Conservation (phyloP, 495 filamentous ascomycete species). For the Hyaloscypha bicolor region DNA sequence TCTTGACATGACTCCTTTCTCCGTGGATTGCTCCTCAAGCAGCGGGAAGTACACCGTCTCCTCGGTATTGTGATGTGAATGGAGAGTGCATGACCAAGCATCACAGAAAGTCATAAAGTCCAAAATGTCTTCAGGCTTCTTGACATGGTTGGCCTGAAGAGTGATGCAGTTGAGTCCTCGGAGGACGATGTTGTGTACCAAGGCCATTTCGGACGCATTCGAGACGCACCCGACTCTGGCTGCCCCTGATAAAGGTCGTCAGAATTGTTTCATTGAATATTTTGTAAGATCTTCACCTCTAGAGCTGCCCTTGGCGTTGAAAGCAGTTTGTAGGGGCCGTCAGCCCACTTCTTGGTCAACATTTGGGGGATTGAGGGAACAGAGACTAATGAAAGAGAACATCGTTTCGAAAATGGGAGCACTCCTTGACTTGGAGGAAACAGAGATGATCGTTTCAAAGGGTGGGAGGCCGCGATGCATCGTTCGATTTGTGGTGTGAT, state of each 20-base stretch:
- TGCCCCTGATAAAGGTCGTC: background rate
- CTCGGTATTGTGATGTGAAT: constrained; percentile 35
- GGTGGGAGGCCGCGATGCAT: background rate
- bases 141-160: constrained; percentile 44
- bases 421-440: background rate
- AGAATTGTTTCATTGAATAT: background rate
- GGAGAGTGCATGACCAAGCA: constrained; percentile 14
- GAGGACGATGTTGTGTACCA: constrained; percentile 50
- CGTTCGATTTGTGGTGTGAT: constrained; percentile 3
- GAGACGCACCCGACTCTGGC: background rate
- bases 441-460: background rate
- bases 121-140: constrained; percentile 24
- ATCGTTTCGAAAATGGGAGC: background rate
- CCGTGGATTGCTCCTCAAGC: constrained; percentile 32
- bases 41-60: constrained; percentile 35
- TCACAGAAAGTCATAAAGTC: constrained; percentile 37
- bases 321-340: background rate
- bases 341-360: constrained; percentile 7
- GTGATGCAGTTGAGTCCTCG: constrained; percentile 52
- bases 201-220: constrained; percentile 33
- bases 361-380: background rate
- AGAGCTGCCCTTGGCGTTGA: constrained; percentile 1
- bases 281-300: background rate
- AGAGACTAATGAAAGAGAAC: background rate
- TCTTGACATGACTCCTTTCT: constrained; percentile 25